Evolutionary conservation across 495 filamentous ascomycete genomes (phyloP), one percentile per base, ranked within the genome.

Genomic region (Penicillium angulare): DNA sequence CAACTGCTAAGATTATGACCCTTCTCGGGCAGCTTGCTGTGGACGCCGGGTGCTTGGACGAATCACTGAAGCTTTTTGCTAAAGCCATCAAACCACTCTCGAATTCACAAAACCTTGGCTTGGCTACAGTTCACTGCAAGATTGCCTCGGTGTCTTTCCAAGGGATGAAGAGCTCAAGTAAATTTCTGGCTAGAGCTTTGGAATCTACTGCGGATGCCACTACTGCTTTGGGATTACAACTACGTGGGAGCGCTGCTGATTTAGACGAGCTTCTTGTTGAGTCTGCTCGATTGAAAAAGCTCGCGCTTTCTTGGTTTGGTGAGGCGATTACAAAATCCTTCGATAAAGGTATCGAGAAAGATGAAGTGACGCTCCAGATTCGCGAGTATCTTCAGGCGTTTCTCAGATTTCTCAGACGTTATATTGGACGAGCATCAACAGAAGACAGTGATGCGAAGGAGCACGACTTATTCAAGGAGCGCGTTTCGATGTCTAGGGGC

Each of bases 221-320:
- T 4, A 65, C 73, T 38, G 75, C 85, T 0, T 49, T 87, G 12
- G 77, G 80, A 7, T 71, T 82, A n/a, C 73, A 80, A 0, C 60
- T 90, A 12, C 79, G 82, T 49, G 88, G 88, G 1, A 84, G 80
- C 12, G 63, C 75, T 3, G 60, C 63, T 9, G 86, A 89, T 46
- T 63, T 92, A n/a, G 86, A 90, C 54, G 85, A 88, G 24, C 69
- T 92, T 1, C 62, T 90, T 12, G 67, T 76, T 12, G 84, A 82
- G 50, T 71, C 88, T n/a, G 84, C 80, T 21, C 74, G 69, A 31
- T 73, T 85, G 20, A 80, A 87, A 52, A 86, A 83, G 56, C 64
- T 80, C 15, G 77, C 80, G 0, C 78, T 85, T 53, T 68, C 69
- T 31, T 68, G 82, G 47, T 68, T 87, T 50, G 70, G 72, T 7